phyloP scores from a whole-genome alignment of 208 protist species.

The Acanthamoeba royreba region DNA sequence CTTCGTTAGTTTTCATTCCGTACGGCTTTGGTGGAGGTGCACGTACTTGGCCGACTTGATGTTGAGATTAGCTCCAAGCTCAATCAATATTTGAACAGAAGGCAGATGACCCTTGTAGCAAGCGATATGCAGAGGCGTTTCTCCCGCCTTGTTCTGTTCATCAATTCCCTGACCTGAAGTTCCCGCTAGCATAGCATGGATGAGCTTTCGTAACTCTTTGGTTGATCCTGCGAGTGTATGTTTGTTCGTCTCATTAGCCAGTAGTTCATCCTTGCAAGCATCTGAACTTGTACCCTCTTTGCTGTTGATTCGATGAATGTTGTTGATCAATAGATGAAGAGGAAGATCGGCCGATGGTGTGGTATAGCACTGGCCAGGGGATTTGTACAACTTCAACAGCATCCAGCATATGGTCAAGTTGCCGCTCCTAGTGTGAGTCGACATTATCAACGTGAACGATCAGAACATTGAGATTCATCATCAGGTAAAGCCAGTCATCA shows the following conservation, averaged over 20 bases:
- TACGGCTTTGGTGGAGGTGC: background rate
- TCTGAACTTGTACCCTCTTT: background rate
- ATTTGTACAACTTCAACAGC: background rate
- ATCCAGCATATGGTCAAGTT: background rate
- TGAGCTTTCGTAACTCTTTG: background rate
- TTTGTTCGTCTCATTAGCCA: background rate
- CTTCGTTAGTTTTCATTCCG: background rate
- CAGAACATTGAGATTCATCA: background rate
- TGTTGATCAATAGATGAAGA: background rate
- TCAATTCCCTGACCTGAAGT: background rate
- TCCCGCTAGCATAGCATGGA: background rate
- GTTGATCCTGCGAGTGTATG: background rate
- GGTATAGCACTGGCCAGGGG: background rate
- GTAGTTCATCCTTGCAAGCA: background rate
- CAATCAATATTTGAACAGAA: background rate
- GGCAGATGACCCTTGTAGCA: background rate
- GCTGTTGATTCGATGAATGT: background rate
- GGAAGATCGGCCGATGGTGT: background rate
- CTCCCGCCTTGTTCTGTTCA: background rate
- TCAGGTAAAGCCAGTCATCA: background rate
- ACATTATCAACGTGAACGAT: background rate
- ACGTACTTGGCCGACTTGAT: background rate
- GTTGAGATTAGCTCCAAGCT: background rate
- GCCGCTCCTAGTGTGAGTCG: background rate
- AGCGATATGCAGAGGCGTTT: background rate